Percentiles rank a stretch among this genome's conserved stretches.
These are phyloP conservation scores for Obelidium mucronatum DNA, from an alignment of 192 early-diverging fungal species.

Conservation along the genomic window DNA sequence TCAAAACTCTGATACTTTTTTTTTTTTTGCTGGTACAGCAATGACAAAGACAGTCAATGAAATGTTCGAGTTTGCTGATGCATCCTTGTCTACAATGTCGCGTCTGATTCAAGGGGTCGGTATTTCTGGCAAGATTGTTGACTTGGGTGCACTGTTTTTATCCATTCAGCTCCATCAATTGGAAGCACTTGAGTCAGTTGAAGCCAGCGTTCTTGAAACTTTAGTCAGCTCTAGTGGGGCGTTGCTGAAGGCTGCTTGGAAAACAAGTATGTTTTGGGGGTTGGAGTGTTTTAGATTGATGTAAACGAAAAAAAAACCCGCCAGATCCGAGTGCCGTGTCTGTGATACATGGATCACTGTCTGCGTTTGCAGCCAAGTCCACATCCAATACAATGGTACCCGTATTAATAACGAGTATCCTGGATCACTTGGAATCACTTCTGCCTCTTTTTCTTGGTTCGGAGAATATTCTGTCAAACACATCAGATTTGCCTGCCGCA, in stretches of 20 bases:
- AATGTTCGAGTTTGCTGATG: neutral
- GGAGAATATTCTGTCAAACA: neutral
- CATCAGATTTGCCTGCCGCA: slow-evolving; percentile 13
- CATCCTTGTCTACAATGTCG: neutral
- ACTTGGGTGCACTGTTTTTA: slow-evolving; percentile 11
- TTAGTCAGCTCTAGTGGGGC: neutral
- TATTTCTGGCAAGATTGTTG: neutral
- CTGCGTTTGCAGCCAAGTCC: neutral
- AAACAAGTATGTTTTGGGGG: slow-evolving; percentile 5
- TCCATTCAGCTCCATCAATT: slow-evolving; percentile 9
- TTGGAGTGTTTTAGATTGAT: neutral
- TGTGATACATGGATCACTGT: neutral
- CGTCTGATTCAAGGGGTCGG: neutral
- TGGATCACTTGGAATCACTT: neutral
- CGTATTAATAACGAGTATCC: neutral
- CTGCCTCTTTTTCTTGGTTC: neutral
- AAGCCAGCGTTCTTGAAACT: neutral
- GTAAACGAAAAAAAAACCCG: neutral
- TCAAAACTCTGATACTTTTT: neutral
- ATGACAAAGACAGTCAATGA: neutral
- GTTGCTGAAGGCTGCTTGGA: slow-evolving; percentile 1
- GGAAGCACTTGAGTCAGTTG: neutral
- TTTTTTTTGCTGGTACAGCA: neutral
- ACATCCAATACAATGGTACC: neutral
- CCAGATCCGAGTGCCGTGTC: neutral